Evolutionary conservation across 768 basidiomycete genomes (phyloP).

Genomic region (Boletellus ananiceps): DNA sequence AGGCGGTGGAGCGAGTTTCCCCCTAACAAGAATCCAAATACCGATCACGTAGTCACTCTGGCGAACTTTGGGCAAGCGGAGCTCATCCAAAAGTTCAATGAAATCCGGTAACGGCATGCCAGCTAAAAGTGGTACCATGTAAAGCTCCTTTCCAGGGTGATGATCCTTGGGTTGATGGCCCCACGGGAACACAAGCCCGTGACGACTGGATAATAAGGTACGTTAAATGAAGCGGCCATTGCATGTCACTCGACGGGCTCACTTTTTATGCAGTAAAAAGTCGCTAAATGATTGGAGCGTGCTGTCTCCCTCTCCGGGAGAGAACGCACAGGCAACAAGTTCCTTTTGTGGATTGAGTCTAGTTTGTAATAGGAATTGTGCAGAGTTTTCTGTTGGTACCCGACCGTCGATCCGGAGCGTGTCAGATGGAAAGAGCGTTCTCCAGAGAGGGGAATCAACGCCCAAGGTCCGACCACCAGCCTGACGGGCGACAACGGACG

Average conservation of each 20-base stretch:
- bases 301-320: conserved; percentile 43
- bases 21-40: conserved; percentile 82
- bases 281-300: conserved; percentile 60
- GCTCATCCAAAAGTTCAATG: conserved; percentile 75
- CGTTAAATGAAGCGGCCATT: conserved; percentile 10
- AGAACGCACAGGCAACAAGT: conserved; percentile 71
- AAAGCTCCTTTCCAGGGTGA: conserved; percentile 79
- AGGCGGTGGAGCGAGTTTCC: conserved; percentile 57
- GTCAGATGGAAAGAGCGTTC: conserved; percentile 66
- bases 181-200: conserved; percentile 86
- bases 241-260: conserved; percentile 25
- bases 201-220: conserved; percentile 50
- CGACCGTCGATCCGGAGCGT: conserved; percentile 78
- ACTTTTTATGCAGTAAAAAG: conserved; percentile 73
- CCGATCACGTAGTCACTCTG: conserved; percentile 68
- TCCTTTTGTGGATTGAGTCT: conserved; percentile 75
- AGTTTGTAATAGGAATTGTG: conserved; percentile 74
- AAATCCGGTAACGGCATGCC: conserved; percentile 74
- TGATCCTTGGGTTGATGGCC: conserved; percentile 67
- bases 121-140: conserved; percentile 73
- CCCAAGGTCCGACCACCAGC: conserved; percentile 68
- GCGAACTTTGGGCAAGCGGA: conserved; percentile 62
- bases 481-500: conserved; percentile 66
- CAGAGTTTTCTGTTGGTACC: conserved; percentile 70
- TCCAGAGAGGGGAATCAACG: conserved; percentile 62